Evolutionary conservation across 2,329 filamentous ascomycete genomes (phyloP).

Genomic region (Aspergillus unguis): DNA sequence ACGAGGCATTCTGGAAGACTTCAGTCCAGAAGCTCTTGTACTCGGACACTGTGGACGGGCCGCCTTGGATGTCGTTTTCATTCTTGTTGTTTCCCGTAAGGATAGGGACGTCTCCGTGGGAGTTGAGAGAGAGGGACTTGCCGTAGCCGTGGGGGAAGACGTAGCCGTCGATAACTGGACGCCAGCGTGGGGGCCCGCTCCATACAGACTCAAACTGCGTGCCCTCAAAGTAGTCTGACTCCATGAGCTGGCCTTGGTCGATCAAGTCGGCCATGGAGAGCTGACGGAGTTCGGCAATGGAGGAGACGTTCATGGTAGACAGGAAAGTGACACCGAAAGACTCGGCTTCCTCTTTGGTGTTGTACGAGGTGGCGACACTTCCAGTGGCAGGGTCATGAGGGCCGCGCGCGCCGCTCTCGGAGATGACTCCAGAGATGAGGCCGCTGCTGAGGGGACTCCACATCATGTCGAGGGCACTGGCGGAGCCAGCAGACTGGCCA

Average conservation of each 20-base stretch:
- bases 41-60: constrained; percentile 7
- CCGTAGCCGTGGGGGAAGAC: constrained; percentile 25
- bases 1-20: constrained; percentile 19
- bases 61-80: constrained; percentile 19
- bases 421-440: constrained; percentile 28
- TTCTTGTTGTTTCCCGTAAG: constrained; percentile 31
- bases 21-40: constrained; percentile 19
- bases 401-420: constrained; percentile 32
- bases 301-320: constrained; percentile 36
- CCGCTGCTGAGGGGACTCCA: constrained; percentile 23
- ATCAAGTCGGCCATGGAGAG: constrained; percentile 38
- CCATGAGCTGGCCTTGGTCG: constrained; percentile 16
- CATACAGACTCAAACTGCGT: constrained; percentile 24
- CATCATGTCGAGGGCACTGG: constrained; percentile 23
- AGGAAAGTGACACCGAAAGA: constrained; percentile 33
- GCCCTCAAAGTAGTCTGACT: constrained; percentile 20
- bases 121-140: constrained; percentile 14
- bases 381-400: constrained; percentile 29
- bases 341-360: constrained; percentile 22
- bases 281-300: constrained; percentile 40
- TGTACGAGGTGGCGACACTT: constrained; percentile 26
- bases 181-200: constrained; percentile 25
- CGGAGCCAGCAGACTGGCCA: constrained; percentile 33
- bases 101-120: constrained; percentile 26
- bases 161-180: constrained; percentile 29